These are phyloP conservation scores for Botrytis medusae DNA, from an alignment of 2,329 filamentous ascomycete species.

Conservation along the genomic window DNA sequence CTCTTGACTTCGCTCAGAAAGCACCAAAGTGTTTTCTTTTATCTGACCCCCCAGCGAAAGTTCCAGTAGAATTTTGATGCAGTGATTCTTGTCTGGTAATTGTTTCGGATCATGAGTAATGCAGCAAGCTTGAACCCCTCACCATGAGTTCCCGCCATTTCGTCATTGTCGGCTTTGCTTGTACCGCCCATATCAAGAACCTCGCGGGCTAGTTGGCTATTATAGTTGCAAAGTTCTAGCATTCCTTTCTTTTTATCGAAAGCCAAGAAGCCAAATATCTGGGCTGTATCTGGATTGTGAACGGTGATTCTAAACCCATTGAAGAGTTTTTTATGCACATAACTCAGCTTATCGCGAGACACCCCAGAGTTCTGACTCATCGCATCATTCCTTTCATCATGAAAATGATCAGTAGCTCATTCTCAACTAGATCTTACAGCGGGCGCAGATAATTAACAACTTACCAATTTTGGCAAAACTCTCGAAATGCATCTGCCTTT, in stretches of 20 bases:
- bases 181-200: constrained; percentile 24
- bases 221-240: constrained; percentile 6
- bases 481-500: not conserved
- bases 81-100: constrained; percentile 28
- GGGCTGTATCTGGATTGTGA: not conserved
- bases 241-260: constrained; percentile 3
- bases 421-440: not conserved
- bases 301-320: not conserved
- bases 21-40: constrained; percentile 26
- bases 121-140: constrained; percentile 38
- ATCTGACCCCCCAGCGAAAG: constrained; percentile 26
- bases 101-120: constrained; percentile 33
- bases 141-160: constrained; percentile 35
- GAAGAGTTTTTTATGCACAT: not conserved
- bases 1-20: constrained; percentile 9
- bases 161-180: constrained; percentile 23
- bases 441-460: not conserved
- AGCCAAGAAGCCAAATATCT: not conserved
- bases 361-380: not conserved
- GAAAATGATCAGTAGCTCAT: not conserved
- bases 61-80: constrained; percentile 27
- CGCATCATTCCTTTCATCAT: not conserved
- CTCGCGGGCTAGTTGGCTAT: constrained; percentile 22
- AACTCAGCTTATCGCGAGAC: not conserved
- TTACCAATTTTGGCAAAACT: constrained; percentile 2